Evolutionary conservation across 2,329 filamentous ascomycete genomes (phyloP), one percentile per base, ranked within the genome.

Genomic region (Diplodia mutila): DNA sequence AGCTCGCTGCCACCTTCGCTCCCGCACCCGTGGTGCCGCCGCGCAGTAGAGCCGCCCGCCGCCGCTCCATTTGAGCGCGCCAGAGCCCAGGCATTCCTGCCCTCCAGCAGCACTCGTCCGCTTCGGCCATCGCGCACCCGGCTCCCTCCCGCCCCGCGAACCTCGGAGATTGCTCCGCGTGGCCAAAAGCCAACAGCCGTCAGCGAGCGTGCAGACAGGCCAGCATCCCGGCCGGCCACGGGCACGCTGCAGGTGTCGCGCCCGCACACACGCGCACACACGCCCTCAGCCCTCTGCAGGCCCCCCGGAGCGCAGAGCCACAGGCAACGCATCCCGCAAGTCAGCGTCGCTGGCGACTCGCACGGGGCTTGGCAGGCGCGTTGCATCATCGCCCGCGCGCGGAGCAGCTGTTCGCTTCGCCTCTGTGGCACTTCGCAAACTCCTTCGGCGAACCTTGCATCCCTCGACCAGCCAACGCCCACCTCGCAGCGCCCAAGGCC

Each of bases 381-480:
- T 65, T 65, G 61, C 61, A 65, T 65, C 61, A 65, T 65, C 49
- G 61, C 61, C 51, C 59, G 59, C 59, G 57, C 57, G 59, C 59
- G 59, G 59, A 63, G 59, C 59, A 63, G 59, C 59, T 51, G 59
- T 63, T 63, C 59, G 59, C 65, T 67, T 59, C 65, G 42, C 65
- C 32, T 61, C 65, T 49, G 65, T 66, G 65, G 52, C 65, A 66
- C 65, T 66, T 65, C 54, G 65, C 42, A 59, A 53, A 61, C 54
- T 61, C 54, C 65, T 67, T 67, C 55, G 65, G 54, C 65, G 48
- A 61, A 51, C 65, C 65, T 67, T 67, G 65, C 65, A 67, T 67
- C 65, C 61, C 53, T 67, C 65, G 48, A 67, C 65, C 65, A 67
- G 54, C 65, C 65, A 67, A 66, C 64, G 53, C 61, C 65, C 65